Base-by-base conservation (phyloP, 2,329 filamentous ascomycete species). In the Didymella pinodella region DNA sequence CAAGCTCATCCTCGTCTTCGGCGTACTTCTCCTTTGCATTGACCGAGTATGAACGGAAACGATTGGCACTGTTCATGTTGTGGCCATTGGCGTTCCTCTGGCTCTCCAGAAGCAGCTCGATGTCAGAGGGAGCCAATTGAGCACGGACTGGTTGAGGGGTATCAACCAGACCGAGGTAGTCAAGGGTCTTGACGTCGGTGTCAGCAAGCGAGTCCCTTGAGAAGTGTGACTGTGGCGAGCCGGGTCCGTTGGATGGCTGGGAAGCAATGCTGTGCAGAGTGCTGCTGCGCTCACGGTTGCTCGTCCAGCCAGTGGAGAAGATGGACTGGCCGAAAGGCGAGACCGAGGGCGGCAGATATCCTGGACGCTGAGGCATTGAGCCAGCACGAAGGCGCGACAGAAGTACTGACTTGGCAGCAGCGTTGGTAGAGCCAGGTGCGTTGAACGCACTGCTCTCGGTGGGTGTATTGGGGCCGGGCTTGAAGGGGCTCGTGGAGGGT, bases 11-110 rank as follows among this genome's bases (percentile, higher is more conserved):
- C 26, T 93, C 90, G 51, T 96, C 93, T 69, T 96, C 92, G 2
- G 91, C 93, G 70, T 98, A 98, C 77, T 95, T 96, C 76, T 98
- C 94, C 78, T 96, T 97, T 55, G 96, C 96, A 78, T 99, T 99
- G 65, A 99, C 95, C 0, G 95, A 99, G 77, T 97, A 98, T 1
- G 95, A 99, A 46, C 95, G 88, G 83, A 98, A 96, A 51, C 95
- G 88, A 76, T 91, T 98, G 44, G 89, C 85, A 43, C 76, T 90
- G 64, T 89, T 90, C 65, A 92, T 85, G 71, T 90, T 75, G 44
- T 73, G 74, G 60, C 66, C 73, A 55, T 72, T 90, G 44, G 90
- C 88, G 58, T 83, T 74, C 54, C 83, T 79, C 56, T 85, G 83
- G 54, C 84, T 82, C 55, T 84, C 82, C 38, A 80, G 69, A 6